phyloP scores from a whole-genome alignment of 495 filamentous ascomycete species.

The Neurospora sp. region DNA sequence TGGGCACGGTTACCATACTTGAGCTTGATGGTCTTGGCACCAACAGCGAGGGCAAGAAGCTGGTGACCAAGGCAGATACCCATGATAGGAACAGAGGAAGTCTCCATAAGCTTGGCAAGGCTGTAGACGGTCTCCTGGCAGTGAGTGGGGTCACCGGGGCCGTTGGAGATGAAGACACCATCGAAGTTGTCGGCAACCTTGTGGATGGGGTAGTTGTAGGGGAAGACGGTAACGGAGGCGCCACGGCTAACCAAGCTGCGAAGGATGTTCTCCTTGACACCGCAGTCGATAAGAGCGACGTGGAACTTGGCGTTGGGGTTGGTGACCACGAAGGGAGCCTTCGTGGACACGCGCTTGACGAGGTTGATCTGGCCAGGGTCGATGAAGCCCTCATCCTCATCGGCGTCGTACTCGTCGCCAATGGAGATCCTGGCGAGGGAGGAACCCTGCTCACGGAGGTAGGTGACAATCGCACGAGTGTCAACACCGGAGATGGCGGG shows the following conservation, averaged over 20 bases:
- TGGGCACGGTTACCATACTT: constrained; percentile 97
- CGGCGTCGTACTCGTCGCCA: constrained; percentile 96
- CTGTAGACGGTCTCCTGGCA: constrained; percentile 90
- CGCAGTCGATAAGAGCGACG: constrained; percentile 92
- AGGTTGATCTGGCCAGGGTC: constrained; percentile 95
- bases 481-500: constrained; percentile 96
- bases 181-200: constrained; percentile 97
- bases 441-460: constrained; percentile 89
- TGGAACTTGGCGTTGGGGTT: constrained; percentile 72
- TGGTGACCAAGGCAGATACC: constrained; percentile 96
- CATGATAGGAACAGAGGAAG: constrained; percentile 83
- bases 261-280: constrained; percentile 99
- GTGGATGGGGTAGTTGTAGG: constrained; percentile 93
- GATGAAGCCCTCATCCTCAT: constrained; percentile 92
- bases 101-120: constrained; percentile 77
- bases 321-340: constrained; percentile 89
- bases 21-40: constrained; percentile 82
- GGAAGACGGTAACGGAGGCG: constrained; percentile 82
- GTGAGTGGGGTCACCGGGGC: constrained; percentile 94
- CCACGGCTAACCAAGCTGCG: constrained; percentile 84
- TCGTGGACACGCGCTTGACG: constrained; percentile 91
- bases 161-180: constrained; percentile 96
- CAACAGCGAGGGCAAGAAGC: constrained; percentile 71
- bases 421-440: constrained; percentile 91
- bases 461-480: constrained; percentile 91